Conservation (phyloP, 2,329 filamentous ascomycete species). For the Tetracladium maxilliforme region DNA sequence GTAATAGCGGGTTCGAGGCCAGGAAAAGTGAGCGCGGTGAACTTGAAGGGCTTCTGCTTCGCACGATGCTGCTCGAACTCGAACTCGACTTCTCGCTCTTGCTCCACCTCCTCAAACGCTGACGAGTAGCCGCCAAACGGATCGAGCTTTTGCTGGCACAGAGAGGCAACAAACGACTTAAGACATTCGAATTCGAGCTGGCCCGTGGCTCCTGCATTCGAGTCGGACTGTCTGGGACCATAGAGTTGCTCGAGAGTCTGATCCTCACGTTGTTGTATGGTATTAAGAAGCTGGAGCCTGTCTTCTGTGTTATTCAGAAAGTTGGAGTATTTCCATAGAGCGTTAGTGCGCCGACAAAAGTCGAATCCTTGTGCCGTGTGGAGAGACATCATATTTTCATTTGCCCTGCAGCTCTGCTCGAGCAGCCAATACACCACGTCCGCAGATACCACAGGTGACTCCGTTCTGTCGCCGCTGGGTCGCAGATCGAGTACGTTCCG, state of each 20-base stretch:
- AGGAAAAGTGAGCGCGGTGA: slow-evolving; percentile 20
- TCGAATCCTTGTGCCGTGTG: slow-evolving; percentile 45
- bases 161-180: slow-evolving; percentile 14
- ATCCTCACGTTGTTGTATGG: slow-evolving; percentile 34
- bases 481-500: slow-evolving; percentile 39
- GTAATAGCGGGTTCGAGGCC: slow-evolving; percentile 31
- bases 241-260: slow-evolving; percentile 46
- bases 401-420: slow-evolving; percentile 43
- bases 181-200: slow-evolving; percentile 14
- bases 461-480: slow-evolving; percentile 11
- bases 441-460: no score
- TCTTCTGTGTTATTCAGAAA: slow-evolving; percentile 20
- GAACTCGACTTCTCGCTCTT: slow-evolving; percentile 29
- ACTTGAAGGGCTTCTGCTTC: slow-evolving; percentile 23
- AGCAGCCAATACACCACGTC: slow-evolving; percentile 48
- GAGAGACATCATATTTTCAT: slow-evolving; percentile 42
- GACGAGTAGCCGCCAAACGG: slow-evolving; percentile 29
- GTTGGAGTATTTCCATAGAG: slow-evolving; percentile 22
- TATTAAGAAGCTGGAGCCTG: slow-evolving; percentile 22
- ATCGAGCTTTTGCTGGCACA: slow-evolving; percentile 16
- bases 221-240: slow-evolving; percentile 15
- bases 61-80: slow-evolving; percentile 29
- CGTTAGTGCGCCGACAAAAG: slow-evolving; percentile 40
- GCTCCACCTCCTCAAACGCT: slow-evolving; percentile 38
- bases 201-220: slow-evolving; percentile 5